Percentiles rank a stretch among this genome's conserved stretches.
Evolutionary conservation across 345 rosid species (phyloP).

Genomic region (Euphorbia pulcherrima): DNA sequence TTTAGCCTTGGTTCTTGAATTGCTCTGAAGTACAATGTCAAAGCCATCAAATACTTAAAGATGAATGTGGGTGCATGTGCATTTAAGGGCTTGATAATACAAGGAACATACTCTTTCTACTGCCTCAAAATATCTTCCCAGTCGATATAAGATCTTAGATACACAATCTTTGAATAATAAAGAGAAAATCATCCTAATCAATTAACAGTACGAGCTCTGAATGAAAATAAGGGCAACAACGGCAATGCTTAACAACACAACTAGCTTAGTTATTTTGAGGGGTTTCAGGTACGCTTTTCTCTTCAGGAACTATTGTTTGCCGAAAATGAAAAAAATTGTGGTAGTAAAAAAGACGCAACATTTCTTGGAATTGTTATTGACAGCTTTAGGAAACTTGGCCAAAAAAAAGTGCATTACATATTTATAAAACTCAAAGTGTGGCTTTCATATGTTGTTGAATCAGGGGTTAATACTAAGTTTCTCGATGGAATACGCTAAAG

Average conservation of each 20-base stretch:
- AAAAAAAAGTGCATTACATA: neutral
- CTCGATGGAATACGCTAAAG: neutral
- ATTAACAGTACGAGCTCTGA: neutral
- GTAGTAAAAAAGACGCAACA: neutral
- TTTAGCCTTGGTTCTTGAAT: constrained; percentile 93
- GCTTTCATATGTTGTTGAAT: neutral
- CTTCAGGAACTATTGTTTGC: neutral
- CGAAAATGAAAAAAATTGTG: neutral
- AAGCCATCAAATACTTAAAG: constrained; percentile 8
- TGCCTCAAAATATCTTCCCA: neutral
- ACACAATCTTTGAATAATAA: neutral
- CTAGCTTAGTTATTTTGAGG: neutral
- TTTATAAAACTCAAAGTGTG: neutral
- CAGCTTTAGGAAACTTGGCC: neutral
- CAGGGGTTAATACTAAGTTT: neutral
- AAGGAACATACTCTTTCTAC: neutral
- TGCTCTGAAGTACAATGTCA: constrained; percentile 57
- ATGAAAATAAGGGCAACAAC: neutral
- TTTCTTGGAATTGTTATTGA: neutral
- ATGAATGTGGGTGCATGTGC: neutral
- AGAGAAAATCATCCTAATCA: neutral
- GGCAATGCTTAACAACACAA: neutral
- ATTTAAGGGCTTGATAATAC: neutral
- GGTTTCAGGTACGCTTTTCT: neutral
- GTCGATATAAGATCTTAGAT: neutral